These are phyloP conservation scores for Cryptococcus floricola DNA, from an alignment of 1,284 basidiomycete species.

Conservation along the genomic window DNA sequence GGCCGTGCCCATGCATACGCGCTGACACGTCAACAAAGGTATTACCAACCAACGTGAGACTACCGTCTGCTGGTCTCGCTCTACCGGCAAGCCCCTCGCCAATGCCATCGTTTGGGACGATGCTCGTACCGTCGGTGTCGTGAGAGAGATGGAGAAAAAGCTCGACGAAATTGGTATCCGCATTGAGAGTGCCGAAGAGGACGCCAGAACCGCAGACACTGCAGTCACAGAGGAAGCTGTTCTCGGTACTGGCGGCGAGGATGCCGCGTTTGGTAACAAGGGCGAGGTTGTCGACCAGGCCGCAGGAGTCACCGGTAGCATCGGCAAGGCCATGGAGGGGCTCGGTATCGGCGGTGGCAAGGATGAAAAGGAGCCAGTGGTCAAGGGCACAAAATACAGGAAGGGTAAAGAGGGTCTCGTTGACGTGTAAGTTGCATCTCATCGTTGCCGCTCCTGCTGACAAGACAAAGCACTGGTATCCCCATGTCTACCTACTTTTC, in stretches of 20 bases:
- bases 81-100: conserved; percentile 81
- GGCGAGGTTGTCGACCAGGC: conserved; percentile 25
- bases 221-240: conserved; percentile 16
- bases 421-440: conserved; percentile 58
- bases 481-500: conserved; percentile 97
- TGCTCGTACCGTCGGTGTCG: conserved; percentile 77
- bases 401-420: conserved; percentile 65
- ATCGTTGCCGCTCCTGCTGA: not conserved
- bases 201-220: conserved; percentile 14
- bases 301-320: conserved; percentile 9
- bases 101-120: conserved; percentile 96
- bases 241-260: conserved; percentile 29
- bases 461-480: conserved; percentile 66
- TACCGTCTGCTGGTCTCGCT: conserved; percentile 86
- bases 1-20: not conserved
- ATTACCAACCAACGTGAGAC: conserved; percentile 99
- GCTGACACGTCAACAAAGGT: conserved; percentile 53
- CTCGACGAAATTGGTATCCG: conserved; percentile 72
- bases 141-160: conserved; percentile 71
- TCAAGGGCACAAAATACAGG: conserved; percentile 31
- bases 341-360: conserved; percentile 29
- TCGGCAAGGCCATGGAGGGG: conserved; percentile 27
- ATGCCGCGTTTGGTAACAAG: conserved; percentile 31
- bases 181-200: conserved; percentile 51
- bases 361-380: not conserved